These are phyloP conservation scores for Pseudogymnoascus sp. DNA, from an alignment of 2,329 filamentous ascomycete genomes.

Conservation along the genomic window DNA sequence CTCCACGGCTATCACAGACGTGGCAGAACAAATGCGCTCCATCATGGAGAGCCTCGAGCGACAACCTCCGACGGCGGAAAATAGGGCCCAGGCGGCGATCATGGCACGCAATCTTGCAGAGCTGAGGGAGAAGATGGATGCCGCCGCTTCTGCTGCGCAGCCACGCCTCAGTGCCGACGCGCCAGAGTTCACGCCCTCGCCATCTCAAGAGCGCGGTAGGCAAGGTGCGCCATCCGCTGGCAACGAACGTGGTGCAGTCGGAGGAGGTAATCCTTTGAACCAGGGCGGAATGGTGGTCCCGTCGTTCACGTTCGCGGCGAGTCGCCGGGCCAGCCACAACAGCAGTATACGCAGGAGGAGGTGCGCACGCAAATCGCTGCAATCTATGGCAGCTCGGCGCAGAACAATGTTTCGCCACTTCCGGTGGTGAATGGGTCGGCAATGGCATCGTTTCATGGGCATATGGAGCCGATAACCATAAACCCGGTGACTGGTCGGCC, in stretches of 20 bases:
- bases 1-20: not conserved
- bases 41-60: slow-evolving; percentile 1
- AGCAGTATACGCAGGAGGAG: slow-evolving; percentile 1
- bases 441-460: slow-evolving; percentile 1
- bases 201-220: not conserved
- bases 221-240: not conserved
- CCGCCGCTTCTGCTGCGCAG: not conserved
- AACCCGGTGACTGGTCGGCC: not conserved
- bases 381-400: not conserved
- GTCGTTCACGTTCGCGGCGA: not conserved
- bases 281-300: not conserved
- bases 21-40: not conserved
- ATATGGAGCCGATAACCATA: slow-evolving; percentile 6
- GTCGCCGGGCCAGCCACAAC: not conserved
- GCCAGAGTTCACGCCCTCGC: not conserved
- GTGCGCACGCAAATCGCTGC: not conserved
- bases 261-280: not conserved
- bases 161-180: slow-evolving; percentile 2
- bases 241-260: not conserved
- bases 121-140: not conserved
- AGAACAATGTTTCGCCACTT: not conserved
- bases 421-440: slow-evolving; percentile 1
- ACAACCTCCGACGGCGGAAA: not conserved
- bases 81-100: not conserved
- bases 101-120: not conserved